phyloP scores from a whole-genome alignment of 352 stramenopile genomes.

The Globisporangium paroecandrum region DNA sequence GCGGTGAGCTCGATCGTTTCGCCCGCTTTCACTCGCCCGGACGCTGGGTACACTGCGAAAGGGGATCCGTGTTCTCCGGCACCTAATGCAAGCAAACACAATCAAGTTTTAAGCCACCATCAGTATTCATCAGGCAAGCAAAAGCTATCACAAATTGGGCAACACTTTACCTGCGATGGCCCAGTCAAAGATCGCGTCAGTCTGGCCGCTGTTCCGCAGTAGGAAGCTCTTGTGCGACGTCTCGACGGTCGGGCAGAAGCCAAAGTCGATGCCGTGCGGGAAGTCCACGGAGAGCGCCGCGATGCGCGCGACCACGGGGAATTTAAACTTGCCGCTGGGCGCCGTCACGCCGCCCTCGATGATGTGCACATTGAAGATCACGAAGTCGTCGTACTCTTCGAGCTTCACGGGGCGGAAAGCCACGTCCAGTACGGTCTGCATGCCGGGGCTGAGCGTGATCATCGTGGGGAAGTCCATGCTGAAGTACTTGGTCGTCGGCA shows the following conservation, averaged over 20 bases:
- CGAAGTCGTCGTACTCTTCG: conserved; percentile 91
- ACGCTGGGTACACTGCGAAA: conserved; percentile 75
- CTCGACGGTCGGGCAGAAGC: conserved; percentile 88
- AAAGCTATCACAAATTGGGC: neutral
- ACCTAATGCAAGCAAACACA: conserved; percentile 14
- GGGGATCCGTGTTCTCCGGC: conserved; percentile 60
- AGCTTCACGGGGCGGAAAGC: conserved; percentile 87
- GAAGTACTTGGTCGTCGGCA: conserved; percentile 92
- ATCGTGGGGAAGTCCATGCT: conserved; percentile 91
- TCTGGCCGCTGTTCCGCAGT: conserved; percentile 86
- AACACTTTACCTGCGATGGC: conserved; percentile 39
- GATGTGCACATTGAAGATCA: conserved; percentile 87
- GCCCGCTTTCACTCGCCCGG: conserved; percentile 63
- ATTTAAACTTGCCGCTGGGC: conserved; percentile 73
- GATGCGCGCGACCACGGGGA: conserved; percentile 85
- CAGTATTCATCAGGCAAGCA: neutral
- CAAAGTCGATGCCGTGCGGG: conserved; percentile 76
- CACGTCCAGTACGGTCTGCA: conserved; percentile 82
- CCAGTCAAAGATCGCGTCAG: conserved; percentile 86
- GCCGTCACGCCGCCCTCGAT: conserved; percentile 71
- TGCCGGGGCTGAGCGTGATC: conserved; percentile 87
- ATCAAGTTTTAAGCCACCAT: neutral
- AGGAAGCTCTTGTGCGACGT: conserved; percentile 65
- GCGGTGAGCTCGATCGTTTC: conserved; percentile 62
- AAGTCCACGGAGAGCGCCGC: conserved; percentile 60